Base-by-base conservation (phyloP, 2,329 filamentous ascomycete species). In the Hypoxylon sp. region DNA sequence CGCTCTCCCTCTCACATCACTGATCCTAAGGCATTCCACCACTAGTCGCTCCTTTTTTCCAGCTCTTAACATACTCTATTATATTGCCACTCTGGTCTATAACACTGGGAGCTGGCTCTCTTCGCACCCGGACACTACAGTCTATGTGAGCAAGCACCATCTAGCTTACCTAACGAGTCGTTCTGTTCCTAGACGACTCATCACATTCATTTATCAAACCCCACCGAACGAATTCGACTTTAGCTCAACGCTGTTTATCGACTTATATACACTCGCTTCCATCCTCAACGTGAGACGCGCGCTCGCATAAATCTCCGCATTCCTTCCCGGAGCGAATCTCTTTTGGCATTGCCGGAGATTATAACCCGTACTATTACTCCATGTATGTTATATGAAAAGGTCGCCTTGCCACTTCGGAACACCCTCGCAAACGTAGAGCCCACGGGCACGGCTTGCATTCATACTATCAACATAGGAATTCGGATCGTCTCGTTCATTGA, bases 41-140 rank as follows among this genome's bases (percentile, higher is more conserved):
- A 77, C 78, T 78, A 84, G 82, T 84, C 83, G 76, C 81, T 85
- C 83, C 80, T 83, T 85, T 75, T 68, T 73, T 72, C 67, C 71
- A 73, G 65, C 70, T 65, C 68, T 75, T 74, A 73, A 75, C 71
- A 73, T 69, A 68, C 72, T 68, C 55, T 62, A 76, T 79, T 76
- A 78, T 79, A 80, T 78, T 77, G 77, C 77, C 75, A 76, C 76
- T 80, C 77, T 76, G 72, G 75, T 77, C 77, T 80, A 79, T 79
- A 79, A 79, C 76, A 77, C 81, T 82, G 81, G 80, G 83, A 86
- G 83, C 84, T 84, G 84, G 84, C 80, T 84, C 83, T 85, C 82
- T 83, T 78, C 73, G 72, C 72, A 78, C 78, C 76, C 75, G 75
- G 78, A 80, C 77, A 73, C 67, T 66, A 74, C 78, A 78, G 77